Evolutionary conservation across 352 stramenopile genomes (phyloP).

Genomic region (Phytophthora syringae): DNA sequence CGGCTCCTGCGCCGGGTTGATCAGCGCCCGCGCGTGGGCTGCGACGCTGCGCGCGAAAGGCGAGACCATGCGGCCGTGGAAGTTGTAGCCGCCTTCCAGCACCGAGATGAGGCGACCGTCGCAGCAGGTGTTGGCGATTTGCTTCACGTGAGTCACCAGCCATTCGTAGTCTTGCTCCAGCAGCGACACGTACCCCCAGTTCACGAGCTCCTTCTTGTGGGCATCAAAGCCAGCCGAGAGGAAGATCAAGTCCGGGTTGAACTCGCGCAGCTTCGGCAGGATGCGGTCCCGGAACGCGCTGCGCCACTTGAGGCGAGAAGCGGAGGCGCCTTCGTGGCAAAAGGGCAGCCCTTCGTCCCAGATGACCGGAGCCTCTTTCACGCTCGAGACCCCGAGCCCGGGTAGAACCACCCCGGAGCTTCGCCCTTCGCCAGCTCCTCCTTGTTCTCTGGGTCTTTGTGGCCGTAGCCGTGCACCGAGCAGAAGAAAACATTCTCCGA

Average conservation of each 20-base stretch:
- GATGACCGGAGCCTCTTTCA: slow-evolving; percentile 56
- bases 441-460: slow-evolving; percentile 72
- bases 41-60: slow-evolving; percentile 82
- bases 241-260: slow-evolving; percentile 84
- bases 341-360: slow-evolving; percentile 72
- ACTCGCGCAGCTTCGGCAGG: slow-evolving; percentile 59
- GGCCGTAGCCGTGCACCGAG: slow-evolving; percentile 84
- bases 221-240: slow-evolving; percentile 84
- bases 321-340: slow-evolving; percentile 55
- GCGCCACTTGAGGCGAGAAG: slow-evolving; percentile 77
- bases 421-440: slow-evolving; percentile 34
- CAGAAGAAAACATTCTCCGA: slow-evolving; percentile 97
- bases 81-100: slow-evolving; percentile 89
- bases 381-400: slow-evolving; percentile 64
- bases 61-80: slow-evolving; percentile 82
- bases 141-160: slow-evolving; percentile 78
- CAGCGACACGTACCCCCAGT: slow-evolving; percentile 80
- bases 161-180: slow-evolving; percentile 89
- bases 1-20: slow-evolving; percentile 50
- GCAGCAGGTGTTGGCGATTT: slow-evolving; percentile 74
- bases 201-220: slow-evolving; percentile 81
- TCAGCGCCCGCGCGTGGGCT: slow-evolving; percentile 66
- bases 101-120: slow-evolving; percentile 82
- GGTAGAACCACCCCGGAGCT: slow-evolving; percentile 79
- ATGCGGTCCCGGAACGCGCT: slow-evolving; percentile 76